Conservation (phyloP, 2,329 filamentous ascomycete genomes). For the Claviceps fusiformis region DNA sequence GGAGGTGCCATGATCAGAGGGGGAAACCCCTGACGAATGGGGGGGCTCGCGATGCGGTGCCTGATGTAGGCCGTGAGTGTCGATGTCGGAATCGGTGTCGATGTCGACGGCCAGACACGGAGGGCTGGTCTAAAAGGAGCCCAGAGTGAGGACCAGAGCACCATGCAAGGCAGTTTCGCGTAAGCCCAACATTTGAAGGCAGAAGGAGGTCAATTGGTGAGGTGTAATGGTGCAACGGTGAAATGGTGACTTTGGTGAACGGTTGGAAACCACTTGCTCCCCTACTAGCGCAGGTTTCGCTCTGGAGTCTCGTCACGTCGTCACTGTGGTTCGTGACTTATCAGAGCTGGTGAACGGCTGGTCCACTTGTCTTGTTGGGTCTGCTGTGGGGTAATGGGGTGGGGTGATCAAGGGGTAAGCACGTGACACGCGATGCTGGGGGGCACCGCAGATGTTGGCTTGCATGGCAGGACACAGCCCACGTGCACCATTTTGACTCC, state of each 20-base stretch:
- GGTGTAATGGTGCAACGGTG: not conserved
- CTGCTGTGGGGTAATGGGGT: too few relatives aligned
- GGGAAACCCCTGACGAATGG: conserved; percentile 1
- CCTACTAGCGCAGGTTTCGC: not conserved
- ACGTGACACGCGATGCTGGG: too few relatives aligned
- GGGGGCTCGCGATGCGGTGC: conserved; percentile 5
- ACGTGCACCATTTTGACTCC: too few relatives aligned
- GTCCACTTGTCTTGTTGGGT: too few relatives aligned
- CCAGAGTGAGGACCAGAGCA: conserved; percentile 5
- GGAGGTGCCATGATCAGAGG: conserved; percentile 7
- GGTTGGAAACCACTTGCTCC: not conserved
- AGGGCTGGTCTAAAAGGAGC: conserved; percentile 6
- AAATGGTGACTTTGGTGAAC: not conserved
- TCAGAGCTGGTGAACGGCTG: not conserved
- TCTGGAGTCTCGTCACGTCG: not conserved
- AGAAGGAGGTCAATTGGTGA: not conserved
- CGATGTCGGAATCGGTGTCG: not conserved
- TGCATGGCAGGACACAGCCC: too few relatives aligned
- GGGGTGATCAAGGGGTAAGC: too few relatives aligned
- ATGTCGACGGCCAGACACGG: conserved; percentile 1
- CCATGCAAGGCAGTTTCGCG: conserved; percentile 6
- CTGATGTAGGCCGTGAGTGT: conserved; percentile 10
- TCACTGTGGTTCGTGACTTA: not conserved
- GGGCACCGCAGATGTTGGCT: too few relatives aligned
- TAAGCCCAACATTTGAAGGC: conserved; percentile 3